These are phyloP conservation scores for Jatropha podagrica DNA, from an alignment of 441 rosid genomes.

Conservation along the genomic window DNA sequence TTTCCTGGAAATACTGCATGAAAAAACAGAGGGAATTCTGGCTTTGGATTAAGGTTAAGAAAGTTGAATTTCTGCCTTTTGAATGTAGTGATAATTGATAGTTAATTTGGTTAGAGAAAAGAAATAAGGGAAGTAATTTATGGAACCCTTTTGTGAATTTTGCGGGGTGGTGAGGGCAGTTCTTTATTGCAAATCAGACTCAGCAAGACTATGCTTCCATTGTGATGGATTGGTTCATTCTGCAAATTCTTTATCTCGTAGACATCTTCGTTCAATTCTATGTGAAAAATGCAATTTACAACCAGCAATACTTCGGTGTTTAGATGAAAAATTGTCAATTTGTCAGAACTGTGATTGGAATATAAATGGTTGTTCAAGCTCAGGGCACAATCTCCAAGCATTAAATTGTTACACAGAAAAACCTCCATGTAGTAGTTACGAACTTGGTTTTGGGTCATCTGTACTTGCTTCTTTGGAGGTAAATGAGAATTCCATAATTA, in stretches of 20 bases:
- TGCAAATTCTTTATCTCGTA: conserved; percentile 61
- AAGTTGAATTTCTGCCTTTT: conserved; percentile 18
- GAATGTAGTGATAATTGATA: too few species aligned
- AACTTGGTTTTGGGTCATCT: conserved; percentile 44
- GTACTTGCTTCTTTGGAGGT: conserved; percentile 35
- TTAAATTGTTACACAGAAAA: conserved; percentile 54
- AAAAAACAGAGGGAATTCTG: conserved; percentile 7
- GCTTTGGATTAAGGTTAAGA: conserved; percentile 11
- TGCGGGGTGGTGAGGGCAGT: conserved; percentile 54
- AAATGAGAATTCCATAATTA: conserved; percentile 29
- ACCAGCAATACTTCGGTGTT: conserved; percentile 46
- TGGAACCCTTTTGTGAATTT: conserved; percentile 62
- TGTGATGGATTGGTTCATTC: conserved; percentile 69
- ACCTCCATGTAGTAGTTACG: conserved; percentile 49
- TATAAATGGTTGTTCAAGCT: conserved; percentile 38
- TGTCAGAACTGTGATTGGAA: conserved; percentile 68
- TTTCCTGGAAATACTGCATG: background rate
- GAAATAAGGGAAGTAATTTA: conserved; percentile 6
- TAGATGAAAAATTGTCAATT: conserved; percentile 51
- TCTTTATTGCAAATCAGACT: conserved; percentile 73
- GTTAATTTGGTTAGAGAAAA: too few species aligned
- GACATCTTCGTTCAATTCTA: conserved; percentile 61
- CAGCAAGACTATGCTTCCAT: conserved; percentile 63
- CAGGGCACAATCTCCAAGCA: conserved; percentile 39
- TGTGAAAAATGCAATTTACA: conserved; percentile 66